A percentile compares a stretch with the other conserved stretches of the same genome.
Conservation (phyloP, 495 filamentous ascomycete genomes). For the Aspergillus leporis region DNA sequence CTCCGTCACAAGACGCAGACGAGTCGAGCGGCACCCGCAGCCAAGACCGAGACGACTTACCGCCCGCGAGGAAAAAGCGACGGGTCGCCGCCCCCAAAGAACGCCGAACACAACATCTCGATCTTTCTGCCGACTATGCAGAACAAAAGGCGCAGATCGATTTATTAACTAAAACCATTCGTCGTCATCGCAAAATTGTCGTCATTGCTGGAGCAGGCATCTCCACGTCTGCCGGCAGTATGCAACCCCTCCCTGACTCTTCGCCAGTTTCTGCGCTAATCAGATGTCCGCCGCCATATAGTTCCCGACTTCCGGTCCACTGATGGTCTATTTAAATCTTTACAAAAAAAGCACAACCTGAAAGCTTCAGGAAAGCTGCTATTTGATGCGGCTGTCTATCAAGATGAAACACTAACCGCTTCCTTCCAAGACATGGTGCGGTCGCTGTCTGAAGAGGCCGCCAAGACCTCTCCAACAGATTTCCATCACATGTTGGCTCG, state of each 20-base stretch:
- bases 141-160: slow-evolving; percentile 62
- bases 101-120: slow-evolving; percentile 74
- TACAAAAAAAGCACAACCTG: slow-evolving; percentile 81
- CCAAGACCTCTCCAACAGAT: slow-evolving; percentile 74
- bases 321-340: slow-evolving; percentile 79
- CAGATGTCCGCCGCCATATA: slow-evolving; percentile 32
- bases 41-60: slow-evolving; percentile 58
- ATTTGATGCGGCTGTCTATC: slow-evolving; percentile 97
- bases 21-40: slow-evolving; percentile 43
- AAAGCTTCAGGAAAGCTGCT: slow-evolving; percentile 94
- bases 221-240: slow-evolving; percentile 94
- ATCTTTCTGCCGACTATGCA: slow-evolving; percentile 54
- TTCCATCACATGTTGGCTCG: slow-evolving; percentile 95
- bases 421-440: slow-evolving; percentile 97
- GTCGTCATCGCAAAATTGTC: slow-evolving; percentile 91
- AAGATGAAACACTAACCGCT: slow-evolving; percentile 79
- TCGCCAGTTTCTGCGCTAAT: slow-evolving; percentile 24
- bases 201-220: slow-evolving; percentile 96
- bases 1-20: slow-evolving; percentile 57
- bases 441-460: slow-evolving; percentile 72
- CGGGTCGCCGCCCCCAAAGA: slow-evolving; percentile 66
- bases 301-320: slow-evolving; percentile 96
- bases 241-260: slow-evolving; percentile 59
- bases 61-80: slow-evolving; percentile 73
- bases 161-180: slow-evolving; percentile 71